phyloP scores from a whole-genome alignment of 2,329 filamentous ascomycete genomes.

The Verticillium albo-atrum region DNA sequence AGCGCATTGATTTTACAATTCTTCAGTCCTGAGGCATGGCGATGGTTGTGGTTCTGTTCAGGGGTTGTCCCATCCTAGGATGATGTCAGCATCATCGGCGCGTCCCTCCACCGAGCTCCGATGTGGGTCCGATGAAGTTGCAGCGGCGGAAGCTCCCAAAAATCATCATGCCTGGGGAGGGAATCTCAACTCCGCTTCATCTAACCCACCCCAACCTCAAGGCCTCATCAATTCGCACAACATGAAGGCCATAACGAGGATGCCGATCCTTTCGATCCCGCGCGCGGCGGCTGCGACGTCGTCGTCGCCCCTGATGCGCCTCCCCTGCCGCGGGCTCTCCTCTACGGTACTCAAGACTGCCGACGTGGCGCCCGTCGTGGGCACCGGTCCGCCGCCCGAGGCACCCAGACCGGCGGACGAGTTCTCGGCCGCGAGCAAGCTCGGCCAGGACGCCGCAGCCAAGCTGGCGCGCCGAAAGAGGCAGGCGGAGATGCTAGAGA shows the following conservation, averaged over 20 bases:
- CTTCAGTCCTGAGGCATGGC: too few relatives aligned
- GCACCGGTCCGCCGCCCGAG: conserved; percentile 55
- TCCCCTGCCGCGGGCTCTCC: conserved; percentile 20
- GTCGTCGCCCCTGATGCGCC: conserved; percentile 18
- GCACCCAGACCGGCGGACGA: conserved; percentile 42
- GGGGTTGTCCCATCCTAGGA: too few relatives aligned
- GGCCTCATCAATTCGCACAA: conserved; percentile 2
- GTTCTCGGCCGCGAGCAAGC: conserved; percentile 28
- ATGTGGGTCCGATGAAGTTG: neutral
- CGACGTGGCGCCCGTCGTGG: conserved; percentile 47
- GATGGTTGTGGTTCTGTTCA: too few relatives aligned
- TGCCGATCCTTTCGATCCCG: conserved; percentile 24
- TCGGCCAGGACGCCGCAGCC: conserved; percentile 19
- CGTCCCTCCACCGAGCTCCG: neutral
- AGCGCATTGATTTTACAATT: too few relatives aligned
- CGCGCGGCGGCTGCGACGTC: conserved; percentile 19
- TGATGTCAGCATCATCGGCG: neutral
- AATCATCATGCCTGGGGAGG: too few relatives aligned
- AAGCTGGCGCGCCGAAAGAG: conserved; percentile 46
- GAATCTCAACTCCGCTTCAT: too few relatives aligned
- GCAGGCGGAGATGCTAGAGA: conserved; percentile 52
- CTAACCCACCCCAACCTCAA: neutral
- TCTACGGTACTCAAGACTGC: conserved; percentile 29
- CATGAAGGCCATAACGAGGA: conserved; percentile 37
- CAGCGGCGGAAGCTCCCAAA: neutral